Evolutionary conservation across 2,329 filamentous ascomycete genomes (phyloP), one percentile per base, ranked within the genome.

Genomic region (Colletotrichum truncatum): DNA sequence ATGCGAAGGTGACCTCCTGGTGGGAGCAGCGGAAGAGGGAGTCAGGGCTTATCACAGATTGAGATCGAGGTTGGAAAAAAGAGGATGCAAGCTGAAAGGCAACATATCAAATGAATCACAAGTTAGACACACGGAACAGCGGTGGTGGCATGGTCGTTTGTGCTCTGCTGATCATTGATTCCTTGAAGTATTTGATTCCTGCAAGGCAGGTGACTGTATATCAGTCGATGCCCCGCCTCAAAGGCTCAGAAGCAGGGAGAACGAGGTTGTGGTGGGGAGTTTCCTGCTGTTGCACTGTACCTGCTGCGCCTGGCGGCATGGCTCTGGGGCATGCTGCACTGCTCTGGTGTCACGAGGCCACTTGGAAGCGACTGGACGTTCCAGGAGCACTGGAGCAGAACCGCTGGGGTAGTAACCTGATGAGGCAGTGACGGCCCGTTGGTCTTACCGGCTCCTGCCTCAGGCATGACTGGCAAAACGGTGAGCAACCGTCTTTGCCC

Each of bases 221-320:
- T 64, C 56, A 48, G 48, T 61, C 61, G 39, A 64, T 61, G 25
- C 39, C 18, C 23, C 18, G 46, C 56, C 34, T 49, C 60, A 23
- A 34, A 11, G 30, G 30, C 18, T 18, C 26, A 18, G 52, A 32
- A 55, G 38, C 38, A 21, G 25, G 52, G 32, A 30, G 25, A 41
- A 16, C 52, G 16, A 45, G 51, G 21, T 25, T 21, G n/a, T 16
- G 23, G 51, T 21, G 36, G 51, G 25, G 23, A 54, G 51, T 36
- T 41, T 41, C 51, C 23, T 14, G 12, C 30, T n/a, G 49, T 38
- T 52, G 12, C 45, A 41, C n/a, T n/a, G n/a, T n/a, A 14, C 38
- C 21, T 41, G 34, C 34, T 12, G 34, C n/a, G n/a, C 34, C 34
- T n/a, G 18, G n/a, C n/a, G 10, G 9, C n/a, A n/a, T 48, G 45